Evolutionary conservation across 345 rosid species (phyloP).

Genomic region (Turritis glabra): DNA sequence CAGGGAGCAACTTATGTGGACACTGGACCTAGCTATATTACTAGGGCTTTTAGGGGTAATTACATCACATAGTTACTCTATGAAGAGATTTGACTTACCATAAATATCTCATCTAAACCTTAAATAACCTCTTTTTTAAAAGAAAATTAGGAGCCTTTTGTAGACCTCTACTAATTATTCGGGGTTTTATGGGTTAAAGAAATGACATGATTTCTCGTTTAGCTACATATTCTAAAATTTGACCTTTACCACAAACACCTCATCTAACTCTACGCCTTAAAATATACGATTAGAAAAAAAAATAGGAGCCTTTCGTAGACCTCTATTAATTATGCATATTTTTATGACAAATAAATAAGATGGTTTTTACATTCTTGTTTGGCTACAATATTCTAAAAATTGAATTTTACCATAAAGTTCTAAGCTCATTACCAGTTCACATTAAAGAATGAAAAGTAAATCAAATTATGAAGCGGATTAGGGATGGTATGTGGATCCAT

Average conservation of each 20-base stretch:
- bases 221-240: too few relatives aligned
- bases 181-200: neutral
- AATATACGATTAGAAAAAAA: too few relatives aligned
- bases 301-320: too few relatives aligned
- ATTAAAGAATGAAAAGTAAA: neutral
- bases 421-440: too few relatives aligned
- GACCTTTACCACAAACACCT: neutral
- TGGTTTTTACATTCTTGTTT: too few relatives aligned
- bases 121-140: neutral
- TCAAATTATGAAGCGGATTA: neutral
- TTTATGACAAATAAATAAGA: too few relatives aligned
- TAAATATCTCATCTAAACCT: neutral
- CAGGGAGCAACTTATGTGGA: neutral
- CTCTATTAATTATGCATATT: too few relatives aligned
- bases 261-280: neutral
- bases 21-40: neutral
- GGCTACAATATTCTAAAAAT: too few relatives aligned
- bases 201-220: neutral
- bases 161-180: neutral
- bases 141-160: neutral
- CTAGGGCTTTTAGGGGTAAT: neutral
- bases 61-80: slow-evolving; percentile 1
- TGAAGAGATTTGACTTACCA: slow-evolving; percentile 13
- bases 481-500: neutral
- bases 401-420: too few relatives aligned